Evolutionary conservation across 768 basidiomycete species (phyloP).

Genomic region (Phylloporus sp.): DNA sequence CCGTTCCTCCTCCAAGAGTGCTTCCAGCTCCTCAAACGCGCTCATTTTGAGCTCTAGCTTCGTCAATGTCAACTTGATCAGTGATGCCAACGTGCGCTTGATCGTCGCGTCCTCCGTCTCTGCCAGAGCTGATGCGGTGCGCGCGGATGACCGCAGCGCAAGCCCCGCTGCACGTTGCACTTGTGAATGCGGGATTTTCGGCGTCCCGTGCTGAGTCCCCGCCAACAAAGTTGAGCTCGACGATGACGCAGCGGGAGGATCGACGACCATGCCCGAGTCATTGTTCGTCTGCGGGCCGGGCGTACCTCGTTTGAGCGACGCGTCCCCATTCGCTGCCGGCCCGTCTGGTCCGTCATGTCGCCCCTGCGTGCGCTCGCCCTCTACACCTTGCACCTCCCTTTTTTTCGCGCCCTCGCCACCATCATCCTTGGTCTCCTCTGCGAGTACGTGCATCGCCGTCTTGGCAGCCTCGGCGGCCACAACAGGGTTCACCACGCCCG

Average conservation of each 20-base stretch:
- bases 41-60: conserved; percentile 95
- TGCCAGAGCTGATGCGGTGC: conserved; percentile 77
- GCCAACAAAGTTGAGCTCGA: too few species aligned
- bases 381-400: conserved; percentile 35
- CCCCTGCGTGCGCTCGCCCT: conserved; percentile 36
- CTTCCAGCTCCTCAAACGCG: conserved; percentile 93
- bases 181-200: conserved; percentile 63
- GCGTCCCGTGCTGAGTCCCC: not conserved
- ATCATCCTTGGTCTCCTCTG: conserved; percentile 49
- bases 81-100: conserved; percentile 67
- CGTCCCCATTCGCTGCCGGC: conserved; percentile 10
- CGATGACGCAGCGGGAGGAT: conserved; percentile 20
- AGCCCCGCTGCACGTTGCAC: conserved; percentile 79
- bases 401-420: conserved; percentile 18
- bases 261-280: conserved; percentile 45
- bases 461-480: conserved; percentile 95
- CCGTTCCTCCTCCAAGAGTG: conserved; percentile 87
- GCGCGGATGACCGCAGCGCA: conserved; percentile 86
- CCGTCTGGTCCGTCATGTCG: conserved; percentile 28
- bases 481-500: conserved; percentile 84
- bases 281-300: conserved; percentile 13
- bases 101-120: conserved; percentile 81
- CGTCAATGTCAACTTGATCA: conserved; percentile 79
- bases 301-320: conserved; percentile 12
- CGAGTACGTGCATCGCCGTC: conserved; percentile 78